These are phyloP conservation scores for Taiozyma sp. DNA, from an alignment of 1,139 yeast species.

Conservation along the genomic window DNA sequence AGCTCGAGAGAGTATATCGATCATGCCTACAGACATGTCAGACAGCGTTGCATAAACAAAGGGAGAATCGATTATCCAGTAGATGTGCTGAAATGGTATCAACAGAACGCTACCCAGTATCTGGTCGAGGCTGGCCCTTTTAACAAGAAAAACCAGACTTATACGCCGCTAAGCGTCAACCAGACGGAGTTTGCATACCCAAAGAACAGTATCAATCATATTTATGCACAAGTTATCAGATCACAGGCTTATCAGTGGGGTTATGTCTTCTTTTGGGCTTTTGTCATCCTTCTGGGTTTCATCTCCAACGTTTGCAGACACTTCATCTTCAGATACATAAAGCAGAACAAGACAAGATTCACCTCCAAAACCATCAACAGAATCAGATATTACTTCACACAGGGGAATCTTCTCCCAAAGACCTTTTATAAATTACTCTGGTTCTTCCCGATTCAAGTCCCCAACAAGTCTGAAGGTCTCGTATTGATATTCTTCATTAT, in stretches of 20 bases:
- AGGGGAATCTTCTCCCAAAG: slow-evolving; percentile 36
- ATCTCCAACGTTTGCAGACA: slow-evolving; percentile 24
- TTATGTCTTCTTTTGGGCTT: slow-evolving; percentile 33
- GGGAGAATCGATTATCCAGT: slow-evolving; percentile 28
- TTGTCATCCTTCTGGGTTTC: slow-evolving; percentile 26
- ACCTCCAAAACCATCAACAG: slow-evolving; percentile 11
- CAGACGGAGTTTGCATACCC: slow-evolving; percentile 27
- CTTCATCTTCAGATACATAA: slow-evolving; percentile 14
- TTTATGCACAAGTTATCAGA: slow-evolving; percentile 24
- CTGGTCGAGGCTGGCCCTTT: slow-evolving; percentile 22
- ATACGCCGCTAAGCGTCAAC: slow-evolving; percentile 28
- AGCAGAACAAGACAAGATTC: slow-evolving; percentile 6
- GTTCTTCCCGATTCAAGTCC: slow-evolving; percentile 35
- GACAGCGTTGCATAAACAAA: slow-evolving; percentile 28
- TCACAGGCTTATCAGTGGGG: slow-evolving; percentile 40
- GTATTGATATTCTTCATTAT: slow-evolving; percentile 34
- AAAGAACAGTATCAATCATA: slow-evolving; percentile 28
- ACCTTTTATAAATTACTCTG: slow-evolving; percentile 19
- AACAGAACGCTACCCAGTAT: slow-evolving; percentile 29
- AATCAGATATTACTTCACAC: slow-evolving; percentile 13
- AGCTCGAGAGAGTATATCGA: slow-evolving; percentile 22
- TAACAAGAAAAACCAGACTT: slow-evolving; percentile 14
- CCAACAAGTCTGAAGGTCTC: slow-evolving; percentile 43
- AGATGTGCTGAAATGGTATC: slow-evolving; percentile 26
- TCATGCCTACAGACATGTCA: slow-evolving; percentile 33